Percentiles rank a stretch among this genome's conserved stretches.
Conservation (phyloP, 2,329 filamentous ascomycete species). For the Pseudogymnoascus destructans region DNA sequence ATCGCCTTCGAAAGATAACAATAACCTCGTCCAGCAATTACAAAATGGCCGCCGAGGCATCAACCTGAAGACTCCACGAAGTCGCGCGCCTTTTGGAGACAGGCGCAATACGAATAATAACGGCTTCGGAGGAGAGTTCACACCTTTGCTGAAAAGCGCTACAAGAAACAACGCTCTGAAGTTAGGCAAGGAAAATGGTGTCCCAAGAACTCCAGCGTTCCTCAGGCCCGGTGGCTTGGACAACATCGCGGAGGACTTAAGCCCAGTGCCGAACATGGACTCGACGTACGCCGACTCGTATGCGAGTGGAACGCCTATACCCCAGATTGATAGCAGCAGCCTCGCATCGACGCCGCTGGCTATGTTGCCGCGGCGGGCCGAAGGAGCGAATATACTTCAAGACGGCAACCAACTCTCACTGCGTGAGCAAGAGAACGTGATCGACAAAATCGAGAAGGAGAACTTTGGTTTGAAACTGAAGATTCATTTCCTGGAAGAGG, state of each 20-base stretch:
- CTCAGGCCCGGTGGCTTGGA: slow-evolving; percentile 44
- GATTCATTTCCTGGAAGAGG: slow-evolving; percentile 92
- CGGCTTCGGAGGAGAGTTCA: slow-evolving; percentile 63
- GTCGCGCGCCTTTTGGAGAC: slow-evolving; percentile 55
- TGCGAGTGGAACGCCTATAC: slow-evolving; percentile 59
- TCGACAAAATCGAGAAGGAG: slow-evolving; percentile 94
- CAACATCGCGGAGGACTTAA: slow-evolving; percentile 57
- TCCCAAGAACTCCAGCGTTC: slow-evolving; percentile 55
- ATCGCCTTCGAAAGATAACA: slow-evolving; percentile 61
- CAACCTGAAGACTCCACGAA: slow-evolving; percentile 58
- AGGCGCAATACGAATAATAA: slow-evolving; percentile 57
- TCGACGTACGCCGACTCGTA: slow-evolving; percentile 53
- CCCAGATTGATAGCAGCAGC: slow-evolving; percentile 66
- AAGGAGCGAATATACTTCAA: slow-evolving; percentile 55
- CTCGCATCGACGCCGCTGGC: slow-evolving; percentile 71
- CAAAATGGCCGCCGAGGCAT: slow-evolving; percentile 48
- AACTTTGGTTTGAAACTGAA: slow-evolving; percentile 96
- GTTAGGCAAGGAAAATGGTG: slow-evolving; percentile 48
- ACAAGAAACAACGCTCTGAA: slow-evolving; percentile 57
- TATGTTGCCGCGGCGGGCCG: slow-evolving; percentile 48
- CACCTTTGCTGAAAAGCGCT: slow-evolving; percentile 76
- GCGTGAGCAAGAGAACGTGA: slow-evolving; percentile 87
- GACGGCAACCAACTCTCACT: slow-evolving; percentile 85
- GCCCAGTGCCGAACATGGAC: slow-evolving; percentile 59
- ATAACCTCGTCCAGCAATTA: slow-evolving; percentile 63